Conservation (phyloP, 495 filamentous ascomycete species). For the Patellaria atrata region DNA sequence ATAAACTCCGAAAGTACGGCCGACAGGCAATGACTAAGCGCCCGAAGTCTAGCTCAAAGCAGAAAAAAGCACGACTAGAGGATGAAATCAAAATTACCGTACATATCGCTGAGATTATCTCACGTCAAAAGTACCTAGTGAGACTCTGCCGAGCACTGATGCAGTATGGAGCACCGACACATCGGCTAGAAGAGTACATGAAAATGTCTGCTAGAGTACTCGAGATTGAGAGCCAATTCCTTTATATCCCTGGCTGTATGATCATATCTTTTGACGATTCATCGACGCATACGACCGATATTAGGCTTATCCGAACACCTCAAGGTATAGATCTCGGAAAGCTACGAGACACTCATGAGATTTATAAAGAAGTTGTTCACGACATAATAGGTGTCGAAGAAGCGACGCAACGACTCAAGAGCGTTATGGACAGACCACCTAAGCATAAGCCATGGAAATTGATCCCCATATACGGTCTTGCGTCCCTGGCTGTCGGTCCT, state of each 20-base stretch:
- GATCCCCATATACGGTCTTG: slow-evolving; percentile 74
- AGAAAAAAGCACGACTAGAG: slow-evolving; percentile 26
- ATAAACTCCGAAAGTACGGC: slow-evolving; percentile 16
- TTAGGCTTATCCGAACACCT: slow-evolving; percentile 63
- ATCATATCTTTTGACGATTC: slow-evolving; percentile 88
- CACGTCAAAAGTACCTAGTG: slow-evolving; percentile 69
- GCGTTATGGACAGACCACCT: slow-evolving; percentile 44
- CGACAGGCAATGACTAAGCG: slow-evolving; percentile 16
- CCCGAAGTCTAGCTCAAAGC: slow-evolving; percentile 34
- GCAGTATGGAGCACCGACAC: slow-evolving; percentile 36
- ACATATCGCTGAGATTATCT: slow-evolving; percentile 73
- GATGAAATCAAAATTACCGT: slow-evolving; percentile 74
- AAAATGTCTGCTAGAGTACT: slow-evolving; percentile 77
- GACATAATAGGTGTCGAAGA: slow-evolving; percentile 76
- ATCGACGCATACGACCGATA: slow-evolving; percentile 80
- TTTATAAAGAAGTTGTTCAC: slow-evolving; percentile 90
- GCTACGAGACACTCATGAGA: slow-evolving; percentile 68
- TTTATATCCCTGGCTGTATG: slow-evolving; percentile 92
- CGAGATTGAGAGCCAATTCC: slow-evolving; percentile 79
- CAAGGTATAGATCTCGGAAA: slow-evolving; percentile 78
- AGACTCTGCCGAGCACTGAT: slow-evolving; percentile 80
- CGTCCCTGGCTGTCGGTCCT: slow-evolving; percentile 64
- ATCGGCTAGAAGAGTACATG: slow-evolving; percentile 59
- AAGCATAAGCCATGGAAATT: slow-evolving; percentile 56
- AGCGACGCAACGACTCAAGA: slow-evolving; percentile 55